Evolutionary conservation across 1,284 basidiomycete genomes (phyloP), one percentile per base, ranked within the genome.

Genomic region (Neonothopanus nambi): DNA sequence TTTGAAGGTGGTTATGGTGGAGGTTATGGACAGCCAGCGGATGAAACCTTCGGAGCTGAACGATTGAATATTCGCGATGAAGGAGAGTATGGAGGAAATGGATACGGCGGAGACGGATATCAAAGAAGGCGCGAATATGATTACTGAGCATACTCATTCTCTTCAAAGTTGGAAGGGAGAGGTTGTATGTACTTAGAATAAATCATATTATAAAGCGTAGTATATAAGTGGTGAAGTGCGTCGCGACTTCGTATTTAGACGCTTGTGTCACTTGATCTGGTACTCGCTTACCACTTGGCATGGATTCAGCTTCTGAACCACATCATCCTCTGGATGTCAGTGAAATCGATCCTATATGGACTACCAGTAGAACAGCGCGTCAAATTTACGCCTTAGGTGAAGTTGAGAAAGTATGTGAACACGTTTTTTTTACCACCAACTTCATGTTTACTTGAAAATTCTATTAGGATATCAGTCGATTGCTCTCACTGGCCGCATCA

Each of bases 331-430:
- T 58, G 35, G 65, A 68, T 48, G 61, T 58, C 17, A 59, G 61
- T 24, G 79, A 80, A 39, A 78, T 82, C 44, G 87, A 90, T 71
- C 84, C 86, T 11, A 85, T 90, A 56, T 90, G 88, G 88, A 81
- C 79, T n/a, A 85, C 85, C 30, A 90, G 87, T 59, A 78, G 87
- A 20, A 90, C 89, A 28, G 87, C 89, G 12, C 76, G 87, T 52
- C 89, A 91, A 65, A 92, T 92, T 59, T 86, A 84, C 62, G 86
- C 84, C 1, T 78, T 92, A 8, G 82, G 85, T n/a, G 81, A 87
- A 65, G 89, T 92, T 35, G 89, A 92, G 67, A 89, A 89, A 77
- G 89, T 89, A 52, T 53, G 68, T 23, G 26, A n/a, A 36, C 55
- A 15, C 11, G 6, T 42, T 26, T 33, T 23, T 18, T 20, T n/a